phyloP scores from a whole-genome alignment of 106 monocot genomes.

The Dactylorhiza incarnata region DNA sequence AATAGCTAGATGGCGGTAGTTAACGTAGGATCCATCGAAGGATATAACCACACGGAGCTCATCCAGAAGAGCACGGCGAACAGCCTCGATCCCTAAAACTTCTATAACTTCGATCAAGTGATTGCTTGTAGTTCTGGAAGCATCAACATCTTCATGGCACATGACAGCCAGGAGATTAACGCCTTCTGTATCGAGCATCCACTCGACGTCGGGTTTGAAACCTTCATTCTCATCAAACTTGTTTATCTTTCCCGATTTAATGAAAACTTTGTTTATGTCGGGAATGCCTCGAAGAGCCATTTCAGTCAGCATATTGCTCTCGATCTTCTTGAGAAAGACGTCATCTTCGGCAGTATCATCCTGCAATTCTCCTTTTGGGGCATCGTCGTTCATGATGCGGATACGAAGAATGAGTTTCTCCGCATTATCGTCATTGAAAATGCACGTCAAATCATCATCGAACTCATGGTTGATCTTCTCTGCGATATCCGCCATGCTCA shows the following conservation, averaged over 20 bases:
- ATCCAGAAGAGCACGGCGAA: slow-evolving; percentile 82
- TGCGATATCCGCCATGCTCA: slow-evolving; percentile 96
- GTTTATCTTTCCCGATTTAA: slow-evolving; percentile 59
- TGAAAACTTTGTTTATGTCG: slow-evolving; percentile 91
- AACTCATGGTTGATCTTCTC: slow-evolving; percentile 91
- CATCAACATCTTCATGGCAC: slow-evolving; percentile 91
- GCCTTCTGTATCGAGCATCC: slow-evolving; percentile 98
- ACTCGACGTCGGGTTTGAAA: slow-evolving; percentile 66
- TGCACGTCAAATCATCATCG: slow-evolving; percentile 89
- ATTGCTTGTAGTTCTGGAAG: slow-evolving; percentile 89
- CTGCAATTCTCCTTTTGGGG: slow-evolving; percentile 83
- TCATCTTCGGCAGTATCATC: slow-evolving; percentile 93
- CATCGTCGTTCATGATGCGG: slow-evolving; percentile 92
- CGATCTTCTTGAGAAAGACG: slow-evolving; percentile 87
- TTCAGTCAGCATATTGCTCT: slow-evolving; percentile 92
- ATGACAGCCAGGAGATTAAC: slow-evolving; percentile 88
- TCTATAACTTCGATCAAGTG: slow-evolving; percentile 98
- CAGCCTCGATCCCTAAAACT: slow-evolving; percentile 97
- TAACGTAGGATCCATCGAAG: slow-evolving; percentile 98
- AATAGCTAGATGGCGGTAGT: slow-evolving; percentile 95
- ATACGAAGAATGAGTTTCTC: slow-evolving; percentile 90
- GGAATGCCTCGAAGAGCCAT: slow-evolving; percentile 95
- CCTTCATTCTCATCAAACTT: slow-evolving; percentile 73
- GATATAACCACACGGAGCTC: slow-evolving; percentile 95
- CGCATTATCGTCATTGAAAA: slow-evolving; percentile 96